Evolutionary conservation across 2,329 filamentous ascomycete genomes (phyloP), one percentile per base, ranked within the genome.

Genomic region (Triangularia verruculosa): DNA sequence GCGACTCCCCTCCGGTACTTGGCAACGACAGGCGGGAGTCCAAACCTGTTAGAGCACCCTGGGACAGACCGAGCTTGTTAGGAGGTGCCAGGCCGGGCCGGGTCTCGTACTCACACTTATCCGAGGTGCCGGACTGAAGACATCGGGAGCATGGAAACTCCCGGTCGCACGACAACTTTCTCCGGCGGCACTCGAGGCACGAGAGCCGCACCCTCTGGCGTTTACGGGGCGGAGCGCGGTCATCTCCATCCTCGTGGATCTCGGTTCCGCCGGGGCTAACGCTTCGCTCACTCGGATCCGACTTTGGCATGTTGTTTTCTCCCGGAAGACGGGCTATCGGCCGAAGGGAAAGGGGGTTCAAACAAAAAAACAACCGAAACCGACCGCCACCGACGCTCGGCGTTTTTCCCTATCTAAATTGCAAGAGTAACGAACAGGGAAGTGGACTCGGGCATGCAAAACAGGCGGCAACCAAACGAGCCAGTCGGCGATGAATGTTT

Each of bases 101-200:
- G 28, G 83, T 81, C 73, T 87, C 84, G 70, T 86, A 87, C 66
- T 81, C 84, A 74, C 84, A 87, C 15, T 82, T 79, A 59, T 86
- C 84, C 20, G 84, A 80, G 27, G 84, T 87, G 69, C 83, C 84
- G 65, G 83, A 86, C 75, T 86, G 86, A 73, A 86, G 79, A 73
- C 85, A 87, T 55, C 85, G 82, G 73, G 86, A 83, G 71, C 85
- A 87, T 24, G 85, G 85, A 69, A 86, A 80, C 71, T 85, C 84
- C 65, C 85, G 79, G 73, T 86, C 85, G 72, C 85, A 87, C 25
- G 84, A 86, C 39, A 87, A 77, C 76, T 87, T 87, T 61, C 85
- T 79, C 61, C 84, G 80, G 51, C 85, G 82, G 69, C 85, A 87
- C 69, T 86, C 84, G 51, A 87, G 79, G 67, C 85, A 87, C 56